Evolutionary conservation across 257 asterid genomes (phyloP), one percentile per base, ranked within the genome.

Genomic region (Salvia miltiorrhiza): DNA sequence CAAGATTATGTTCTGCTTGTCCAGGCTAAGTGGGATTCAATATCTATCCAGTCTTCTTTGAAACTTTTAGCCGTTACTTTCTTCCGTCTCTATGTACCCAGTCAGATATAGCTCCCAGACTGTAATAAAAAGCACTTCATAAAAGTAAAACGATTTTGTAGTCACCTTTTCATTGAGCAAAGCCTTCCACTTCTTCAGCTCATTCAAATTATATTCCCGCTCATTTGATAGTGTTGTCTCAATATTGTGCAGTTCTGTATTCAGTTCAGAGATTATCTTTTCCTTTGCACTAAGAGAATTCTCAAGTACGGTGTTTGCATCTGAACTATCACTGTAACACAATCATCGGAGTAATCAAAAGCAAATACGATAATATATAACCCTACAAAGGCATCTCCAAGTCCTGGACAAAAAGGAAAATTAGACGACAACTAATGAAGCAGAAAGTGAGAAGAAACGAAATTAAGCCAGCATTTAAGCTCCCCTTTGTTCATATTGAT

Each of bases 231-330:
- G 76, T 72, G 93, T 83, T 65, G 85, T 86, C 82, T 94, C 99
- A 39, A 94, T 69, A 67, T 88, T 89, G 78, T 91, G 99, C 76
- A 94, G 97, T 79, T 94, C 99, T 83, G 78, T 65, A 75, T 91
- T 94, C 79, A 94, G 74, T 65, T 89, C 99, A 73, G 99, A 91
- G 64, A 94, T 91, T 64, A 89, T 80, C 88, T 82, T 91, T 79
- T 91, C 99, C 87, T 94, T 94, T 69, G 93, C 90, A 81, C 63
- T 86, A 48, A 94, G 87, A 73, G 99, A 87, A 76, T 82, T 91
- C 84, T 94, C 99, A 77, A 94, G 93, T 78, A 88, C 72, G 74
- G 87, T 81, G 80, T 78, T 83, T 60, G 85, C 77, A 74, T 94
- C 98, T 75, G 81, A 21, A 74, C 74, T 80, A 82, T 88, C 96